Percentiles rank a stretch among this genome's conserved stretches.
phyloP scores from a whole-genome alignment of 495 filamentous ascomycete genomes.

The Penicillium argentinense region DNA sequence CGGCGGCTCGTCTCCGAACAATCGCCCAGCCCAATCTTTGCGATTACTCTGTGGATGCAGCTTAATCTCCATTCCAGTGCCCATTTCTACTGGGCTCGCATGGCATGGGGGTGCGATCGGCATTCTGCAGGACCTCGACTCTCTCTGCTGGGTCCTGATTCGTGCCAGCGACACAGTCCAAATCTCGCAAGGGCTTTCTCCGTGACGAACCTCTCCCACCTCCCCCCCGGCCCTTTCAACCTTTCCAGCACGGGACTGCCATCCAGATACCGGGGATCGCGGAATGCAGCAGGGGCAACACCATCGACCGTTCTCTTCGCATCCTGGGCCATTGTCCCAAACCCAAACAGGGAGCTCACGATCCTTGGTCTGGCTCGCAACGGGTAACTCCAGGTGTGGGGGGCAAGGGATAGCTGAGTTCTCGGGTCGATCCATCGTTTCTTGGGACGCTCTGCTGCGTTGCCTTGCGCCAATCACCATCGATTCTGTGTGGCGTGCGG shows the following conservation, averaged over 20 bases:
- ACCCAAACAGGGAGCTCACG: too few relatives aligned
- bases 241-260: too few relatives aligned
- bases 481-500: constrained; percentile 4
- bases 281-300: background rate
- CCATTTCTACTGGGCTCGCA: background rate
- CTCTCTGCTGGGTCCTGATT: background rate
- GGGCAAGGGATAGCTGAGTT: constrained; percentile 18
- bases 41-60: background rate
- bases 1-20: too few relatives aligned
- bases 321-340: too few relatives aligned
- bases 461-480: constrained; percentile 11
- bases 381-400: constrained; percentile 3
- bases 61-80: background rate
- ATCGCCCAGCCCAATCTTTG: too few relatives aligned
- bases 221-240: too few relatives aligned
- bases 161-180: background rate
- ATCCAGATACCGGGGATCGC: too few relatives aligned
- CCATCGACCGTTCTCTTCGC: too few relatives aligned
- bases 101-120: background rate
- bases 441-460: constrained; percentile 6
- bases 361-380: constrained; percentile 6
- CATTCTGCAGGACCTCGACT: constrained; percentile 1
- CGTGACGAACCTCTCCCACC: background rate
- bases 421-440: constrained; percentile 17
- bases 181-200: background rate